These are phyloP conservation scores for Solanum arcanum DNA, from an alignment of 257 asterid genomes.

Conservation along the genomic window DNA sequence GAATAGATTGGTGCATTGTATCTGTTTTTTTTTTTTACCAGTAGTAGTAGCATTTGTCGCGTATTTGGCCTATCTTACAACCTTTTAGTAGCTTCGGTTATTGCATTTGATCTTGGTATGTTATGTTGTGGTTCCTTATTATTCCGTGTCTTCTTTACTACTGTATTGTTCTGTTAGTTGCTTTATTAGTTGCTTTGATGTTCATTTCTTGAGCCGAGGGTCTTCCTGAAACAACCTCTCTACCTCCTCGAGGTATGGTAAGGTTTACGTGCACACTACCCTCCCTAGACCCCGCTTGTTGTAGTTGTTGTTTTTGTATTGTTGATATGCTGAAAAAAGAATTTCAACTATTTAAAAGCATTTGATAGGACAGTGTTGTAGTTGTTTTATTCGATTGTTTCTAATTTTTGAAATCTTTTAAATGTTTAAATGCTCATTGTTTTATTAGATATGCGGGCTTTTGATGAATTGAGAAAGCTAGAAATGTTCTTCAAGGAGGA, in stretches of 20 bases:
- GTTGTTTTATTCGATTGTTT: background rate
- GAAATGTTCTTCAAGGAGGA: constrained; percentile 91
- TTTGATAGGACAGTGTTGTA: background rate
- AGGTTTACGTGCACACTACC: background rate
- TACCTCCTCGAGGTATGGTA: background rate
- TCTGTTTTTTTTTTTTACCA: background rate
- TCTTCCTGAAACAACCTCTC: background rate
- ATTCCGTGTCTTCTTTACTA: background rate
- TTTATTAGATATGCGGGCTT: constrained; percentile 88
- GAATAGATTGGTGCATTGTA: background rate
- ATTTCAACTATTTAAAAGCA: background rate
- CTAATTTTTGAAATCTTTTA: background rate
- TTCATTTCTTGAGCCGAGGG: background rate
- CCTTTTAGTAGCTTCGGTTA: background rate
- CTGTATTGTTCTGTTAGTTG: background rate
- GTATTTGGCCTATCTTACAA: background rate
- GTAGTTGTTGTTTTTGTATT: background rate
- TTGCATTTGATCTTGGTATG: background rate
- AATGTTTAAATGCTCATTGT: background rate
- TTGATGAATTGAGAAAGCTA: constrained; percentile 91
- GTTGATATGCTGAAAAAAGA: background rate
- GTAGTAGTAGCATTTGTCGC: background rate
- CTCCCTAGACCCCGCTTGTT: background rate
- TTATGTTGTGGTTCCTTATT: background rate
- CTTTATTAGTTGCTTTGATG: background rate